Percentiles rank a stretch among this genome's conserved stretches.
These are phyloP conservation scores for Immersiporthe knoxdaviesiana DNA, from an alignment of 2,329 filamentous ascomycete species.

Conservation along the genomic window DNA sequence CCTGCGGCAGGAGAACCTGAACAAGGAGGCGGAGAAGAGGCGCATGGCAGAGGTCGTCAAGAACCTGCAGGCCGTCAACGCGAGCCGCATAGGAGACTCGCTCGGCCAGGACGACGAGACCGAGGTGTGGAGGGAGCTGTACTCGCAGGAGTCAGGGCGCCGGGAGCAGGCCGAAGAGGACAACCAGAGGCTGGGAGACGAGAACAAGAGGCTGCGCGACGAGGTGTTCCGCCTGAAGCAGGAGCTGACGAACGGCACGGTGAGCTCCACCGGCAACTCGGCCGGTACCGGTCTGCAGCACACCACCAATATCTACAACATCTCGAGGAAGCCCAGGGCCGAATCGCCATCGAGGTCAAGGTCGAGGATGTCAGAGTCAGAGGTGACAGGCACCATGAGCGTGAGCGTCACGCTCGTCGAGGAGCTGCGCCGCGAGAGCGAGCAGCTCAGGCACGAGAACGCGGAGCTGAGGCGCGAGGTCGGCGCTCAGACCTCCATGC, in stretches of 20 bases:
- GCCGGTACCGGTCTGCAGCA: slow-evolving; percentile 49
- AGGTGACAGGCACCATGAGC: slow-evolving; percentile 57
- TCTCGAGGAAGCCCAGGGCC: slow-evolving; percentile 56
- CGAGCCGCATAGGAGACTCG: slow-evolving; percentile 43
- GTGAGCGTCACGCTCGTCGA: slow-evolving; percentile 67
- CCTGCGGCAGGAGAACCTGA: slow-evolving; percentile 75
- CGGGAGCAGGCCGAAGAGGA: slow-evolving; percentile 92
- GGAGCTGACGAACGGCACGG: slow-evolving; percentile 48
- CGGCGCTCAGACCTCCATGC: slow-evolving; percentile 94
- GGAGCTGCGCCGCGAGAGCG: slow-evolving; percentile 70
- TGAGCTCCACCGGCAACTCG: slow-evolving; percentile 30
- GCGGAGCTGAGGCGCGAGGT: slow-evolving; percentile 90
- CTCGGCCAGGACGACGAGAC: slow-evolving; percentile 40
- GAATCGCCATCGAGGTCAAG: slow-evolving; percentile 54
- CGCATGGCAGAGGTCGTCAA: slow-evolving; percentile 80
- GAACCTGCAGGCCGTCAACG: slow-evolving; percentile 61
- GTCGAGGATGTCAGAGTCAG: slow-evolving; percentile 54
- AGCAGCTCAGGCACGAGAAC: slow-evolving; percentile 87
- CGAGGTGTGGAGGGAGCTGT: slow-evolving; percentile 52
- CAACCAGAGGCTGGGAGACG: slow-evolving; percentile 76
- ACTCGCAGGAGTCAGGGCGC: slow-evolving; percentile 87
- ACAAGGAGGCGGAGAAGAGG: slow-evolving; percentile 82
- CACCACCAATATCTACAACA: slow-evolving; percentile 69
- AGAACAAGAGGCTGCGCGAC: slow-evolving; percentile 80
- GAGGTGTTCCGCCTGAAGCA: slow-evolving; percentile 77